phyloP scores from a whole-genome alignment of 768 basidiomycete species.

The Collybia nuda region DNA sequence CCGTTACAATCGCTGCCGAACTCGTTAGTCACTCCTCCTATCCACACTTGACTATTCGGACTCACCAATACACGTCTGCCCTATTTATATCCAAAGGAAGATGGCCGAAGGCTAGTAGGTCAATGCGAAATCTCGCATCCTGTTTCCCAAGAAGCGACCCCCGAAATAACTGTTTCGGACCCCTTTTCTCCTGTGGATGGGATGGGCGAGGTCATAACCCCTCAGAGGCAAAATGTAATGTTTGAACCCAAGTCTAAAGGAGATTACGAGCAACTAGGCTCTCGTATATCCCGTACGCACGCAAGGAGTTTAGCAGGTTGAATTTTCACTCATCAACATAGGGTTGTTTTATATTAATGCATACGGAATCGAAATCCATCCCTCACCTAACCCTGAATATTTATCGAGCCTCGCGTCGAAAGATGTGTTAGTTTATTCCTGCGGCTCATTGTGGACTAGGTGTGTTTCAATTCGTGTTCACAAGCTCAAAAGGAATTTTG shows the following conservation, averaged over 20 bases:
- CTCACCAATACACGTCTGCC: not conserved
- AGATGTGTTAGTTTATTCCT: slow-evolving; percentile 84
- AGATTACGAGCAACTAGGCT: slow-evolving; percentile 52
- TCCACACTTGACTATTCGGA: slow-evolving; percentile 4
- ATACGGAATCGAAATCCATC: slow-evolving; percentile 91
- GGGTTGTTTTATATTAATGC: slow-evolving; percentile 88
- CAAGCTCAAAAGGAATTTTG: not conserved
- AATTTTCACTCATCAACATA: slow-evolving; percentile 23
- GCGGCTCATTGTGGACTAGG: slow-evolving; percentile 96
- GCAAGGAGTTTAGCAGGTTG: slow-evolving; percentile 1
- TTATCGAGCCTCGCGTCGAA: slow-evolving; percentile 57
- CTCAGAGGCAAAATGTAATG: slow-evolving; percentile 58
- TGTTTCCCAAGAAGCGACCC: slow-evolving; percentile 32
- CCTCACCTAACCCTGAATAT: slow-evolving; percentile 82
- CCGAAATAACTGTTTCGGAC: slow-evolving; percentile 28
- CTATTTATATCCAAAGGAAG: slow-evolving; percentile 44
- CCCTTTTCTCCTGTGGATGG: slow-evolving; percentile 52
- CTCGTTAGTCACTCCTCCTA: slow-evolving; percentile 47
- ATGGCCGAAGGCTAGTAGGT: slow-evolving; percentile 78
- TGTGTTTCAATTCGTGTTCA: slow-evolving; percentile 21
- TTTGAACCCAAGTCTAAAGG: slow-evolving; percentile 59
- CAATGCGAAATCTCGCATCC: slow-evolving; percentile 96
- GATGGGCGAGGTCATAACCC: slow-evolving; percentile 42
- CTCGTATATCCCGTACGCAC: slow-evolving; percentile 63
- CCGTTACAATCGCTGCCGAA: slow-evolving; percentile 93